Evolutionary conservation across 495 filamentous ascomycete species (phyloP).

Genomic region (Xylaria longipes): DNA sequence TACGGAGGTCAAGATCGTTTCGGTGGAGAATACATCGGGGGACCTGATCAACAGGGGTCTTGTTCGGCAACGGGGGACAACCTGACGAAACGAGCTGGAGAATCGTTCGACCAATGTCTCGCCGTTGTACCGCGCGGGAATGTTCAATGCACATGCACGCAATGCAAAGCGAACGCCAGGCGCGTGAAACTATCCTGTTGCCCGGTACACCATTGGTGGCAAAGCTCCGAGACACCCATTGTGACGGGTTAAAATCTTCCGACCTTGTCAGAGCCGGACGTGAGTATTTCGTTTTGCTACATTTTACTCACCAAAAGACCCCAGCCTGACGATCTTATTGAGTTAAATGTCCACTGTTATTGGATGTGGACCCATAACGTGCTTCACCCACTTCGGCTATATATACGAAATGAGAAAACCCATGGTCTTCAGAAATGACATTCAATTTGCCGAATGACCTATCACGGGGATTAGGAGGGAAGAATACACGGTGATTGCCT

Average conservation of each 20-base stretch:
- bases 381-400: constrained; percentile 19
- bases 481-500: constrained; percentile 18
- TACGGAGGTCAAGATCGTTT: not conserved
- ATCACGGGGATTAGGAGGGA: constrained; percentile 37
- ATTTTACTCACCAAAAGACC: not conserved
- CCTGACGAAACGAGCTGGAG: constrained; percentile 18
- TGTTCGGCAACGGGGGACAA: constrained; percentile 6
- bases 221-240: constrained; percentile 17
- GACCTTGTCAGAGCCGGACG: not conserved
- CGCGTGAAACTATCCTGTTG: constrained; percentile 15
- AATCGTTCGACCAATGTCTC: constrained; percentile 19
- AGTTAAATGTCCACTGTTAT: not conserved
- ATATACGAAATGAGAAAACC: constrained; percentile 21
- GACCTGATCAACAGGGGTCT: constrained; percentile 24
- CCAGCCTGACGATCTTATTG: constrained; percentile 11
- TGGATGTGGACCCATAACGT: constrained; percentile 3
- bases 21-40: constrained; percentile 16
- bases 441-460: constrained; percentile 35
- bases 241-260: not conserved
- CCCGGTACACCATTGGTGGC: constrained; percentile 15
- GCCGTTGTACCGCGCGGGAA: constrained; percentile 14
- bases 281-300: not conserved
- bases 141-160: constrained; percentile 22
- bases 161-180: constrained; percentile 10
- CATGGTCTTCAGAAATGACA: constrained; percentile 36